phyloP scores from a whole-genome alignment of 768 basidiomycete genomes.

The Hortiboletus campestris region DNA sequence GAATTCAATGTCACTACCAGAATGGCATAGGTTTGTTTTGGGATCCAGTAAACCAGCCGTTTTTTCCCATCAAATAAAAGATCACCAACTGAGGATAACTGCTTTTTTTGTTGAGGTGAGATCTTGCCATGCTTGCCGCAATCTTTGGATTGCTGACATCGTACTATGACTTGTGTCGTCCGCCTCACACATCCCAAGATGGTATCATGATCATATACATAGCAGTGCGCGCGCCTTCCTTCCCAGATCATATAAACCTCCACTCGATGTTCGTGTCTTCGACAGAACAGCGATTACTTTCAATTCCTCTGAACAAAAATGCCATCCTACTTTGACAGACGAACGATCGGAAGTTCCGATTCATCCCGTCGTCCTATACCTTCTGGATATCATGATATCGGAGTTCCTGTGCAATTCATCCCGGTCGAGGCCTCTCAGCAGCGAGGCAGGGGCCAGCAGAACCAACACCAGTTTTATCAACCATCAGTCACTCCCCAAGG shows the following conservation, averaged over 20 bases:
- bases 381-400: neutral
- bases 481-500: neutral
- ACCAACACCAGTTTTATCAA: neutral
- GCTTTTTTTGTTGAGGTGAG: neutral
- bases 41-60: neutral
- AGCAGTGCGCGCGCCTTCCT: neutral
- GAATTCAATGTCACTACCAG: neutral
- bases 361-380: neutral
- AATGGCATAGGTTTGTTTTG: neutral
- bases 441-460: neutral
- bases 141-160: neutral
- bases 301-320: neutral
- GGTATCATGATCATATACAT: neutral
- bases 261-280: neutral
- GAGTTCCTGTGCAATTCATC: neutral
- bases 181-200: neutral
- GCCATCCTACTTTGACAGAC: slow-evolving; percentile 9
- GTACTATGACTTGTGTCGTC: neutral
- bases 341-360: neutral
- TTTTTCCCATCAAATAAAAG: neutral
- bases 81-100: neutral
- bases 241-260: slow-evolving; percentile 1
- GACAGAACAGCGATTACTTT: neutral
- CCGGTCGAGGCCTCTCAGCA: neutral
- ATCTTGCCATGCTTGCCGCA: neutral